Conservation (phyloP, 129 eudicot species). For the Oenanthe sinensis region DNA sequence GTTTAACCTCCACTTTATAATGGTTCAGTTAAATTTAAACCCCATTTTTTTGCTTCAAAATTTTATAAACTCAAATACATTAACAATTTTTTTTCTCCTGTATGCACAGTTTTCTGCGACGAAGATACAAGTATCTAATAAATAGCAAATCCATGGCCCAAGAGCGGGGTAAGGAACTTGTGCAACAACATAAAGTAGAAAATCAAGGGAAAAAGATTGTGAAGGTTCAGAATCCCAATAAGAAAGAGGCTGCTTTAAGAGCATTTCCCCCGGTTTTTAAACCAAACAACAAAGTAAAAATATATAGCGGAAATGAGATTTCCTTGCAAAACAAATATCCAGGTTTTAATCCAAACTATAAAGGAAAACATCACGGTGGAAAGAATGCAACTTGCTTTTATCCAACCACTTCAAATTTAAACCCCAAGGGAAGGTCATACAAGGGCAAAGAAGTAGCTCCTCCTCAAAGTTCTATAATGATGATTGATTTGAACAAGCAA, state of each 20-base stretch:
- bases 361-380: conserved; percentile 17
- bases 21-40: background rate
- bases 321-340: background rate
- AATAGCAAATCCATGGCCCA: conserved; percentile 30
- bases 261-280: conserved; percentile 31
- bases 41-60: background rate
- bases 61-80: background rate
- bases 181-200: conserved; percentile 21
- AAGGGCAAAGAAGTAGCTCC: conserved; percentile 16
- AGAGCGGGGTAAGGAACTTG: conserved; percentile 13
- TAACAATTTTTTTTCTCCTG: background rate
- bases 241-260: conserved; percentile 25
- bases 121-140: conserved; percentile 29
- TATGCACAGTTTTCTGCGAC: conserved; percentile 46
- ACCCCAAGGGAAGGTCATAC: conserved; percentile 21
- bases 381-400: conserved; percentile 12
- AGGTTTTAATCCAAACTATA: conserved; percentile 18
- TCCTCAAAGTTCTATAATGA: background rate
- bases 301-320: conserved; percentile 26
- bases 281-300: conserved; percentile 27
- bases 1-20: background rate
- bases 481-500: conserved; percentile 25
- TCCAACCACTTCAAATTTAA: conserved; percentile 16
- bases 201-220: conserved; percentile 18
- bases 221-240: conserved; percentile 20